These are phyloP conservation scores for Silybum marianum DNA, from an alignment of 129 eudicot genomes.

Conservation along the genomic window DNA sequence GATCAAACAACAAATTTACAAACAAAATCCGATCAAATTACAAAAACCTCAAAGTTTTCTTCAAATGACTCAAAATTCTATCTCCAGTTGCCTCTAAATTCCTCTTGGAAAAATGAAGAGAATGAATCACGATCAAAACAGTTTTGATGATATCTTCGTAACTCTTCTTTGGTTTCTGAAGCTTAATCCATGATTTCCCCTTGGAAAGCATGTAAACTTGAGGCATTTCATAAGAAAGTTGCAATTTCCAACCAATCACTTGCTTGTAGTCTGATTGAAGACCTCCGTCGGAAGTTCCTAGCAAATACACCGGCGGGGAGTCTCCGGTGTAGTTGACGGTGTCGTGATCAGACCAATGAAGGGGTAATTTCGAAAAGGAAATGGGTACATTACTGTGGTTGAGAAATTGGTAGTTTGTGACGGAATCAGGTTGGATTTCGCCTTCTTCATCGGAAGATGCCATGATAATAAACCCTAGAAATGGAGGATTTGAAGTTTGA, in stretches of 20 bases:
- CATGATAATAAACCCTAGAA: conserved; percentile 38
- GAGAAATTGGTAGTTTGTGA: conserved; percentile 51
- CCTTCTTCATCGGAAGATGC: conserved; percentile 77
- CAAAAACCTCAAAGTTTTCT: conserved; percentile 48
- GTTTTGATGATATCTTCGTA: conserved; percentile 42
- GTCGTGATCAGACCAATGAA: conserved; percentile 36
- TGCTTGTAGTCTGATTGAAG: conserved; percentile 40
- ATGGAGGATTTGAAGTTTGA: conserved; percentile 22
- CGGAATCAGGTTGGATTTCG: conserved; percentile 48
- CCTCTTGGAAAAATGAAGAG: conserved; percentile 61
- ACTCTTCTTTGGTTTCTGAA: conserved; percentile 42
- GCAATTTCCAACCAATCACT: conserved; percentile 68
- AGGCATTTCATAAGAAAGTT: conserved; percentile 49
- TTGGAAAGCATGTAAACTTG: conserved; percentile 57
- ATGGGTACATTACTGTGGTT: conserved; percentile 28
- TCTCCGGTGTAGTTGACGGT: conserved; percentile 18
- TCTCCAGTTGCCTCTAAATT: conserved; percentile 37
- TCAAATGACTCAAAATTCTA: conserved; percentile 45
- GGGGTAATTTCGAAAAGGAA: conserved; percentile 59
- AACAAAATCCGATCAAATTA: background rate
- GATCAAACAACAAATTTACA: background rate
- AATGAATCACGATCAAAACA: conserved; percentile 43
- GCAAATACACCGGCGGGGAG: conserved; percentile 29
- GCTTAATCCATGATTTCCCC: conserved; percentile 54
- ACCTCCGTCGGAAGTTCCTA: conserved; percentile 53